phyloP scores from a whole-genome alignment of 768 basidiomycete genomes.

The Lentinula edodes region DNA sequence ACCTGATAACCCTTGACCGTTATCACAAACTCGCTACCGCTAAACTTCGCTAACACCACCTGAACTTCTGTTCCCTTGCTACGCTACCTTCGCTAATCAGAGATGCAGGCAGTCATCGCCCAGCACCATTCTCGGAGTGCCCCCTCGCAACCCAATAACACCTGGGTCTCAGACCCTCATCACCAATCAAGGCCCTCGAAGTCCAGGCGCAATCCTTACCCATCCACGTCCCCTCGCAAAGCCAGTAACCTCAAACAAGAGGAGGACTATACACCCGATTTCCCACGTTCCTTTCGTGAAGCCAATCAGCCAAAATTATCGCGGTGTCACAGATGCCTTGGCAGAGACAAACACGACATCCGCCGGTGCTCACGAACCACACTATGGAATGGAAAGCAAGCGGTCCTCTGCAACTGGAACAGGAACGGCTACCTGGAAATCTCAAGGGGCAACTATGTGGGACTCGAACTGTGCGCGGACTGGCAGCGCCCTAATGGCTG shows the following conservation, averaged over 20 bases:
- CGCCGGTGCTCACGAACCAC: slow-evolving; percentile 11
- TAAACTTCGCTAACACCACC: no score
- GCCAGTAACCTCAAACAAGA: neutral
- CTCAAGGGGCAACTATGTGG: slow-evolving; percentile 8
- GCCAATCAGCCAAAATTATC: neutral
- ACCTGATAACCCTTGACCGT: no score
- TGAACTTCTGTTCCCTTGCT: no score
- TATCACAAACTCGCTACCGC: no score
- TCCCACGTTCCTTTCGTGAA: neutral
- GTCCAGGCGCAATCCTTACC: neutral
- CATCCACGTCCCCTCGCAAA: neutral
- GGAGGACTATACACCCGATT: neutral
- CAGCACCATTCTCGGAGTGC: no score
- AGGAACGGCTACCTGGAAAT: slow-evolving; percentile 12
- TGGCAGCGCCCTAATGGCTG: slow-evolving; percentile 27
- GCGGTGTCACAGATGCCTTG: slow-evolving; percentile 22
- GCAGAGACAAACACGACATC: slow-evolving; percentile 20
- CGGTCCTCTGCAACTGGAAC: slow-evolving; percentile 13
- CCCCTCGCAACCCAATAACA: no score
- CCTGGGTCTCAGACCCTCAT: no score
- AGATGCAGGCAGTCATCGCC: no score
- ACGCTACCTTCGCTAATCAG: no score
- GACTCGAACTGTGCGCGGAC: slow-evolving; percentile 24
- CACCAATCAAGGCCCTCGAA: neutral
- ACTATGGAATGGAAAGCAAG: slow-evolving; percentile 18